Evolutionary conservation across 768 basidiomycete genomes (phyloP).

Genomic region (Naganishia vaughanmartiniae): DNA sequence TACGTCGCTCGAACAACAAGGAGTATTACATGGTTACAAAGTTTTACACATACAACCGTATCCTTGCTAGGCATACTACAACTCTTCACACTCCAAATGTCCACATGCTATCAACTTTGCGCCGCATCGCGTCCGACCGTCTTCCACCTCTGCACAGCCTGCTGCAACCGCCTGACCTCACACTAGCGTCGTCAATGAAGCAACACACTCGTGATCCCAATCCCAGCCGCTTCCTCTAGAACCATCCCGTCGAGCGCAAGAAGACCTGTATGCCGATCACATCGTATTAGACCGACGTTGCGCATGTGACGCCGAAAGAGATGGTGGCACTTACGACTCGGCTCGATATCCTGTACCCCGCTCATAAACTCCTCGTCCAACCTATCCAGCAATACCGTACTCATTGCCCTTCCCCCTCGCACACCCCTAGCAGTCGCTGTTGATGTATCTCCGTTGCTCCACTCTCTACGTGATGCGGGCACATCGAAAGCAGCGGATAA

Average conservation of each 20-base stretch:
- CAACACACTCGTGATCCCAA: conserved; percentile 70
- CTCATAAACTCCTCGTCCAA: conserved; percentile 44
- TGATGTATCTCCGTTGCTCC: neutral
- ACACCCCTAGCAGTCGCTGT: too few species aligned
- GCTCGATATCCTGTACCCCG: conserved; percentile 39
- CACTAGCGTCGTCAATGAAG: conserved; percentile 27
- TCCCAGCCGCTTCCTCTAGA: conserved; percentile 72
- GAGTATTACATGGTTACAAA: too few species aligned
- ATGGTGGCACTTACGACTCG: conserved; percentile 56
- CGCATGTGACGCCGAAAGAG: conserved; percentile 53
- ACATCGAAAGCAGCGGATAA: neutral
- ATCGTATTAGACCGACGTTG: neutral
- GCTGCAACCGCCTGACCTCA: too few species aligned
- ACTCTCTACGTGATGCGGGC: conserved; percentile 13
- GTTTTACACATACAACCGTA: neutral
- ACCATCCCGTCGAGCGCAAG: conserved; percentile 79
- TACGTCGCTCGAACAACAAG: too few species aligned
- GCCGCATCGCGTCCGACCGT: too few species aligned
- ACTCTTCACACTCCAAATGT: neutral
- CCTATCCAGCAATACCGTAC: conserved; percentile 51
- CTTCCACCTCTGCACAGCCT: too few species aligned
- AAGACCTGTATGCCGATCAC: conserved; percentile 47
- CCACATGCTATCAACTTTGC: too few species aligned
- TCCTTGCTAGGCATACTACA: neutral
- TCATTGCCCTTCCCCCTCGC: conserved; percentile 53